phyloP scores from a whole-genome alignment of 441 rosid genomes.

The Croton setiger region DNA sequence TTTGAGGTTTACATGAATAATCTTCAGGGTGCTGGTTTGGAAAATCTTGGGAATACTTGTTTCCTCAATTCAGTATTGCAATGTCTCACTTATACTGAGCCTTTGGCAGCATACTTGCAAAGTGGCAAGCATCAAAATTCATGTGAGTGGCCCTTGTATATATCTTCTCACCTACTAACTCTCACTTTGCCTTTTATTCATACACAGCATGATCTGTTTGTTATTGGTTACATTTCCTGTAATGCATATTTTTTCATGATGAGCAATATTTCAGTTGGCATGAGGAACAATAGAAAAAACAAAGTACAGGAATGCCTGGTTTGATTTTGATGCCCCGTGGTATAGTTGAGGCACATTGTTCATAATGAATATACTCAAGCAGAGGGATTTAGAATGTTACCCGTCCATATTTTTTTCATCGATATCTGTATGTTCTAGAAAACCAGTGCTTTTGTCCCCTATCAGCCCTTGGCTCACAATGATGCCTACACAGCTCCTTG shows the following conservation, averaged over 20 bases:
- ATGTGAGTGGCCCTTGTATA: slow-evolving; percentile 47
- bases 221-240: not conserved
- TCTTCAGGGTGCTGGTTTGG: slow-evolving; percentile 91
- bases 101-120: slow-evolving; percentile 83
- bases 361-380: no score
- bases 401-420: not conserved
- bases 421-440: slow-evolving; percentile 1
- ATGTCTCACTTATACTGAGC: slow-evolving; percentile 93
- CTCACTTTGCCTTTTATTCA: not conserved
- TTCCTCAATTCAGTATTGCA: slow-evolving; percentile 92
- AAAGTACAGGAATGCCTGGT: no score
- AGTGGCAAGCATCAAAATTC: slow-evolving; percentile 75
- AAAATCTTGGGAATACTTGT: slow-evolving; percentile 95
- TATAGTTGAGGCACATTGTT: no score
- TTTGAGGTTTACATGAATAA: slow-evolving; percentile 16
- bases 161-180: not conserved
- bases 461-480: slow-evolving; percentile 34
- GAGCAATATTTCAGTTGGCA: not conserved
- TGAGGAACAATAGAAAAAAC: no score
- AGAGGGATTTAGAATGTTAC: not conserved
- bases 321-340: no score
- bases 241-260: not conserved
- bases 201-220: not conserved
- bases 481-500: slow-evolving; percentile 25
- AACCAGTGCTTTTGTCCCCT: slow-evolving; percentile 21